These are phyloP conservation scores for Hypocrella siamensis DNA, from an alignment of 2,329 filamentous ascomycete genomes.

Conservation along the genomic window DNA sequence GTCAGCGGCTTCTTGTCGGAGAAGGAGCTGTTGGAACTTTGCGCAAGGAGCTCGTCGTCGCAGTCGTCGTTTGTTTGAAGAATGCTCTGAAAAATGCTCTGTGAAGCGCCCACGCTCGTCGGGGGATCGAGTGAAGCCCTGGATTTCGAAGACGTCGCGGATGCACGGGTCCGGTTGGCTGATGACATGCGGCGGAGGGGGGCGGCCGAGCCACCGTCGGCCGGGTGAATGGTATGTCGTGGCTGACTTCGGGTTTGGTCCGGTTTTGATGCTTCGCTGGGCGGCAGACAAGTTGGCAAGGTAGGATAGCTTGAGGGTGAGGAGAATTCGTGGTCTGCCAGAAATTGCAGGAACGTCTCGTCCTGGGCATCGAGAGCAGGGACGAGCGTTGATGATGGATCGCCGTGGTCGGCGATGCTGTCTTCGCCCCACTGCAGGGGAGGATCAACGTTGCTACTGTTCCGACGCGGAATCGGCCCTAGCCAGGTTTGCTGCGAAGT, in stretches of 20 bases:
- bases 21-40: constrained; percentile 11
- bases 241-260: constrained; percentile 2
- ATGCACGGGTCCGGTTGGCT: too few relatives aligned
- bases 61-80: too few relatives aligned
- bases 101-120: too few relatives aligned
- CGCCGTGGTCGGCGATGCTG: constrained; percentile 2
- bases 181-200: constrained; percentile 4
- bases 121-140: too few relatives aligned
- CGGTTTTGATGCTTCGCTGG: constrained; percentile 1
- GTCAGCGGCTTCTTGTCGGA: constrained; percentile 13
- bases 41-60: background rate
- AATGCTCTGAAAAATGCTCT: too few relatives aligned
- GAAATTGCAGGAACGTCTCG: constrained; percentile 10
- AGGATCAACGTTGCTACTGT: constrained; percentile 1
- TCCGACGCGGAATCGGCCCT: constrained; percentile 1
- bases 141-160: too few relatives aligned
- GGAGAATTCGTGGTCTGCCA: constrained; percentile 16
- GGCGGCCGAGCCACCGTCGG: constrained; percentile 4
- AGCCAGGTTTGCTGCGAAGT: background rate
- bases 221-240: constrained; percentile 2
- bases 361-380: constrained; percentile 4
- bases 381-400: background rate
- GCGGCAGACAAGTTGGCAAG: constrained; percentile 7
- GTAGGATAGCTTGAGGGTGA: constrained; percentile 20
- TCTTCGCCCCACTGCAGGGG: constrained; percentile 5